A percentile compares a stretch with the other conserved stretches of the same genome.
These are phyloP conservation scores for Pythium scleroteichum DNA, from an alignment of 352 stramenopile genomes.

Conservation along the genomic window DNA sequence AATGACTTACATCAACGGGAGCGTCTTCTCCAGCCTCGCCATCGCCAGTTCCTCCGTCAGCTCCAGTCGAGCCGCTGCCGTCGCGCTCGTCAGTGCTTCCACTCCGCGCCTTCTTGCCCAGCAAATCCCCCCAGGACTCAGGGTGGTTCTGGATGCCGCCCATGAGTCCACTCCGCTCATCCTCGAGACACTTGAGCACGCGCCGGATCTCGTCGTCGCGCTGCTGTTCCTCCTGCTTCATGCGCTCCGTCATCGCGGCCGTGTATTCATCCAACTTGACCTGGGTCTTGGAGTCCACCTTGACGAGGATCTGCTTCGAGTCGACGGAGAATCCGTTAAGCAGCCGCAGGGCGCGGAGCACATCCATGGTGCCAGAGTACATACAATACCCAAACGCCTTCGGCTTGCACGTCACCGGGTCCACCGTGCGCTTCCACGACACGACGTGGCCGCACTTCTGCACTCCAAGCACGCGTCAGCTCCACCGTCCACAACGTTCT, in stretches of 20 bases:
- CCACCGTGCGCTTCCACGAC: conserved; percentile 46
- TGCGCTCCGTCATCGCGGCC: conserved; percentile 26
- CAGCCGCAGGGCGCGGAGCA: conserved; percentile 45
- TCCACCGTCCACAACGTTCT: neutral
- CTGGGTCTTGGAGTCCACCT: conserved; percentile 42
- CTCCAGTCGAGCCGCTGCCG: neutral
- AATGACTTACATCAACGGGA: conserved; percentile 21
- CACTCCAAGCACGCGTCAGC: neutral
- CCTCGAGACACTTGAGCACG: conserved; percentile 31
- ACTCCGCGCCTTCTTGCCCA: conserved; percentile 13
- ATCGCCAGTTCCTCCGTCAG: neutral
- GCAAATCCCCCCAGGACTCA: conserved; percentile 34
- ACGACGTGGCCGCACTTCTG: conserved; percentile 46
- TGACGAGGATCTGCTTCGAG: conserved; percentile 46
- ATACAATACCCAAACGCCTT: conserved; percentile 54
- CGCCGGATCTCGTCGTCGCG: conserved; percentile 29
- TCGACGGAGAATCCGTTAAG: conserved; percentile 46
- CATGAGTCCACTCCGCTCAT: conserved; percentile 35
- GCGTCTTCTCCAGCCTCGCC: conserved; percentile 10
- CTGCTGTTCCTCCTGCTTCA: conserved; percentile 28
- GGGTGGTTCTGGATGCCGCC: conserved; percentile 42
- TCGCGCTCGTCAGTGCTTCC: neutral
- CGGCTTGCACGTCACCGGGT: conserved; percentile 44
- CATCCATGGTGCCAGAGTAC: conserved; percentile 34
- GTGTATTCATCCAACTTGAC: conserved; percentile 35